Conservation (phyloP, 208 protist species). For the Leptomonas pyrrhocoris region DNA sequence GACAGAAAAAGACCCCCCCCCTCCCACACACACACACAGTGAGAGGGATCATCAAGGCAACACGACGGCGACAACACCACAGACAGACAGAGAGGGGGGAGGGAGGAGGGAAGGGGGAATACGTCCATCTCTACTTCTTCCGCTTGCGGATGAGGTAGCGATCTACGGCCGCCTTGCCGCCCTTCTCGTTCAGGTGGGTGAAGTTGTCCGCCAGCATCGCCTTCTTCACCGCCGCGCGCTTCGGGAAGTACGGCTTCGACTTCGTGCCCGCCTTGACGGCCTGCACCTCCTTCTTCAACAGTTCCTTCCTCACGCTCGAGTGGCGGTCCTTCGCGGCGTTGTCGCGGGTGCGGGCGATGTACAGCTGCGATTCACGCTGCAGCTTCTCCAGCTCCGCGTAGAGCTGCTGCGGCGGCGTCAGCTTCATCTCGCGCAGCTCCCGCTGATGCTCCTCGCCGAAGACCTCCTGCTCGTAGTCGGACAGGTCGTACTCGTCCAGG, state of each 20-base stretch:
- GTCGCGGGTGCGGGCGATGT: slow-evolving; percentile 51
- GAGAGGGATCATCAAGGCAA: no score
- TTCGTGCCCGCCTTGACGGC: slow-evolving; percentile 79
- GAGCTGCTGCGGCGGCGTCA: slow-evolving; percentile 53
- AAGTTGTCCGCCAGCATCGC: slow-evolving; percentile 76
- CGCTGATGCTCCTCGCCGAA: slow-evolving; percentile 74
- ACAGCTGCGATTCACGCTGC: slow-evolving; percentile 72
- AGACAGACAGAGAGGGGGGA: slow-evolving; percentile 11
- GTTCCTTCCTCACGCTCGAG: slow-evolving; percentile 44
- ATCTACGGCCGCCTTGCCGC: slow-evolving; percentile 83
- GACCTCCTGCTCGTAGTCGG: slow-evolving; percentile 75
- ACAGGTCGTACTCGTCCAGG: slow-evolving; percentile 81
- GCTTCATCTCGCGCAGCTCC: slow-evolving; percentile 62
- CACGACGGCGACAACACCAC: not conserved
- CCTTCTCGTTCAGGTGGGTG: slow-evolving; percentile 65
- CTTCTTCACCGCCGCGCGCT: slow-evolving; percentile 73
- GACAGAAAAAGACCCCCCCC: no score
- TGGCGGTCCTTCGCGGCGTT: slow-evolving; percentile 43
- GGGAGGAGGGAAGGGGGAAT: not conserved
- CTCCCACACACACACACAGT: no score
- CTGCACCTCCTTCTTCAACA: slow-evolving; percentile 74
- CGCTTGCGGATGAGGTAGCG: slow-evolving; percentile 72
- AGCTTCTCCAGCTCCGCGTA: slow-evolving; percentile 65
- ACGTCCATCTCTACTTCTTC: slow-evolving; percentile 24
- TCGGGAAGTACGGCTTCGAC: slow-evolving; percentile 78